Evolutionary conservation across 495 filamentous ascomycete genomes (phyloP).

Genomic region (Penicillium subrubescens): DNA sequence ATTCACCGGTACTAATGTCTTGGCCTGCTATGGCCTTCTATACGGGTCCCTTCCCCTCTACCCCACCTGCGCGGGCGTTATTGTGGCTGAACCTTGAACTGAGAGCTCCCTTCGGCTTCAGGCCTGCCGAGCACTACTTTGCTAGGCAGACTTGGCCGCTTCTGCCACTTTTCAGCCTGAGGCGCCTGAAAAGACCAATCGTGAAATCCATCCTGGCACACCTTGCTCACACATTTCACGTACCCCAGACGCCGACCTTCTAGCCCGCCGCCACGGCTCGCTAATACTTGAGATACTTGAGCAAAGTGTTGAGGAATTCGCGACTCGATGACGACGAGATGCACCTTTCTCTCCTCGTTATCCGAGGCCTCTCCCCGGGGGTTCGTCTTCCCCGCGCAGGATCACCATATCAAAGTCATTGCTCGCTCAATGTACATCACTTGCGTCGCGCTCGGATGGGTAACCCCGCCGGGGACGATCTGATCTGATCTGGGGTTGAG

Average conservation of each 20-base stretch:
- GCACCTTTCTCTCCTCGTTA: background rate
- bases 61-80: conserved; percentile 17
- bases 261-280: conserved; percentile 10
- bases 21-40: background rate
- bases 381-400: conserved; percentile 13
- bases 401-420: background rate
- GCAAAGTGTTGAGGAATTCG: background rate
- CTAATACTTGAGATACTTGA: conserved; percentile 3
- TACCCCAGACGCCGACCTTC: background rate
- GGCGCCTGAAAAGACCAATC: conserved; percentile 2
- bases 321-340: background rate
- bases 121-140: conserved; percentile 1
- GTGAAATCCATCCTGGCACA: background rate
- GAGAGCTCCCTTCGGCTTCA: conserved; percentile 10
- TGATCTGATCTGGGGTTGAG: conserved; percentile 8
- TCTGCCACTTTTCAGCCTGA: background rate
- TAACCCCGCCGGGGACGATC: background rate
- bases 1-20: conserved; percentile 18
- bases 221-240: background rate
- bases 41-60: background rate
- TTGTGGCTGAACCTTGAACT: conserved; percentile 29
- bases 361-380: background rate
- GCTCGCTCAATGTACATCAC: conserved; percentile 1
- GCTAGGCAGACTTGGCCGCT: background rate
- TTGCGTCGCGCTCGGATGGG: background rate